A percentile compares a stretch with the other conserved stretches of the same genome.
These are phyloP conservation scores for Gynostemma pentaphyllum DNA, from an alignment of 306 rosid species.

Conservation along the genomic window DNA sequence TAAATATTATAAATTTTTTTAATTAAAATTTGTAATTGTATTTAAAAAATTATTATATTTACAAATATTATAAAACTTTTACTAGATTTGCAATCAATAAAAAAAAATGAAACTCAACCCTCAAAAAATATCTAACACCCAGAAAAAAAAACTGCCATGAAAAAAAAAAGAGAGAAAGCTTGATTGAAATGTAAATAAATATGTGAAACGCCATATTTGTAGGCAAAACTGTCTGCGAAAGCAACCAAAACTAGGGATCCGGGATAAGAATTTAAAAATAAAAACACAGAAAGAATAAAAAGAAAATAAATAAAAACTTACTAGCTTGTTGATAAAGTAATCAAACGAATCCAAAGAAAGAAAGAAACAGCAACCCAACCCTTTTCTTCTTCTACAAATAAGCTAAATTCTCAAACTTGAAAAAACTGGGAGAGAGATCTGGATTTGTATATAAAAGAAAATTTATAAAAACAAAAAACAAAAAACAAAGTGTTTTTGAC, in stretches of 20 bases:
- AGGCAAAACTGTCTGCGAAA: constrained; percentile 11
- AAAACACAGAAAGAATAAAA: constrained; percentile 12
- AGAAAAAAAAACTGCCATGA: background rate
- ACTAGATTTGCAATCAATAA: background rate
- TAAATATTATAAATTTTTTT: no score
- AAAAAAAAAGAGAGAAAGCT: background rate
- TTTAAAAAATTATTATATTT: no score
- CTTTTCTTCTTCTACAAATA: constrained; percentile 59
- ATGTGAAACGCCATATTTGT: background rate
- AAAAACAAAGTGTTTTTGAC: constrained; percentile 27
- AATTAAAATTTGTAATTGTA: no score
- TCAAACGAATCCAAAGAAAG: no score
- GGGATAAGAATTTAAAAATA: background rate
- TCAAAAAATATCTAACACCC: background rate
- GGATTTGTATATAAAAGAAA: constrained; percentile 7
- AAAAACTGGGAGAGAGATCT: constrained; percentile 10
- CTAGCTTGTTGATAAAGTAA: constrained; percentile 27
- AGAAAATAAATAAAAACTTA: constrained; percentile 19
- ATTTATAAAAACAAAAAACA: constrained; percentile 4
- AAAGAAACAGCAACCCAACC: no score
- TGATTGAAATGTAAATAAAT: background rate
- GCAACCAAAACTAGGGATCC: constrained; percentile 5
- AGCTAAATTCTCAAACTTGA: no score
- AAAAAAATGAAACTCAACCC: background rate
- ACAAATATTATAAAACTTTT: no score